Evolutionary conservation across 177 flowering plant species (phyloP).

Genomic region (Vitis hybrid): DNA sequence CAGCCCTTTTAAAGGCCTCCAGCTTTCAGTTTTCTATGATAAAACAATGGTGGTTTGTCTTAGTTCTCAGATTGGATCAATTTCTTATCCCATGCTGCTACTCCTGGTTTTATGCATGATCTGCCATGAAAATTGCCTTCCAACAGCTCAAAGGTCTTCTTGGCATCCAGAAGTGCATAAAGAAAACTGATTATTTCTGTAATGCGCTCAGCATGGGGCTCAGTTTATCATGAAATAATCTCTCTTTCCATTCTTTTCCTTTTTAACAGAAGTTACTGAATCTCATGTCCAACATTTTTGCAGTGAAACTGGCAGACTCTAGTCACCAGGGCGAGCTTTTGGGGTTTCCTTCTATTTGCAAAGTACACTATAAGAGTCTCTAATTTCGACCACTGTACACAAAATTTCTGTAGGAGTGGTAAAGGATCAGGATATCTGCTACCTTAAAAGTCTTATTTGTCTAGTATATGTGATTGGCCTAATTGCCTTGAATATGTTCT

Average conservation of each 20-base stretch:
- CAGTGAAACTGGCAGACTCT: slow-evolving; percentile 99
- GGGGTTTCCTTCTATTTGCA: slow-evolving; percentile 71
- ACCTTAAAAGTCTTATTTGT: background rate
- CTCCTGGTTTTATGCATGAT: slow-evolving; percentile 66
- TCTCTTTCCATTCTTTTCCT: background rate
- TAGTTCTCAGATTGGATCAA: slow-evolving; percentile 68
- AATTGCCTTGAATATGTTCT: background rate
- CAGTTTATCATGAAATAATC: slow-evolving; percentile 77
- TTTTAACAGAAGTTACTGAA: slow-evolving; percentile 3
- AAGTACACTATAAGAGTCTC: slow-evolving; percentile 68
- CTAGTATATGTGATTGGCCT: background rate
- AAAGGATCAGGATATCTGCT: slow-evolving; percentile 12
- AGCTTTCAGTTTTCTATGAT: background rate
- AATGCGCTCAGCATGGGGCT: slow-evolving; percentile 56
- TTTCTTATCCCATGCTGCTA: slow-evolving; percentile 95
- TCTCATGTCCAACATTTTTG: slow-evolving; percentile 16
- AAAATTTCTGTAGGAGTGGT: slow-evolving; percentile 22
- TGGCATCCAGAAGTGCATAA: slow-evolving; percentile 70
- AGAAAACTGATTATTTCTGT: slow-evolving; percentile 81
- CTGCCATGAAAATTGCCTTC: slow-evolving; percentile 82
- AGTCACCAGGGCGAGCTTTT: slow-evolving; percentile 60
- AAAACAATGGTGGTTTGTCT: background rate
- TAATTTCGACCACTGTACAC: background rate
- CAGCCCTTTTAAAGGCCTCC: background rate
- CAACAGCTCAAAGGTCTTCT: slow-evolving; percentile 96